Evolutionary conservation across 768 basidiomycete species (phyloP), one percentile per base, ranked within the genome.

Genomic region (Sporobolomyces phaffii): DNA sequence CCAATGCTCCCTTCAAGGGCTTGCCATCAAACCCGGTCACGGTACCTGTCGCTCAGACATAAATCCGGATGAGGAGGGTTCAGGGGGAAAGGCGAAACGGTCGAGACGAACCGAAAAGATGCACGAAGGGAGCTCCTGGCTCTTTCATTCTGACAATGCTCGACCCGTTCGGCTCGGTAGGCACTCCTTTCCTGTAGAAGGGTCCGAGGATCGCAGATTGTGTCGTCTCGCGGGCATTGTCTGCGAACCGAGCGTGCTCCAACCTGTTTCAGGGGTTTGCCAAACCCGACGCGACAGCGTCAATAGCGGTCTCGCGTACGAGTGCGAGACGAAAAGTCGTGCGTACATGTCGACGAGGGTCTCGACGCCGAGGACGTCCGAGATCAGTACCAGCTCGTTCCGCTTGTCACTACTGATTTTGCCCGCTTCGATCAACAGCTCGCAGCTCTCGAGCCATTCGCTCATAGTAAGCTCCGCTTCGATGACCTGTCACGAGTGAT

Each of bases 341-440:
- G 24, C 60, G 17, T 38, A 70, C 65, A 65, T 61, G 59, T 73
- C 74, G 41, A 72, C 67, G n/a, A 75, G 67, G 5, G 64, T 64
- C 57, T 75, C 74, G 43, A 75, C 59, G 24, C 74, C 75, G 26
- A 74, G 62, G 5, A 75, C 66, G 47, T 75, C 75, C 11, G 60
- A 59, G 41, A 73, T 62, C 6, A 75, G 65, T 45, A 75, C 64
- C 67, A 73, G 65, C 63, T 75, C 75, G 64, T 74, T 73, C 3
- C 75, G 62, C 44, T 65, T 63, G 14, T 56, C 59, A 9, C 41
- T 34, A 3, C 70, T 68, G 18, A 74, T 64, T 53, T 74, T 47
- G 33, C 74, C 74, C 9, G 75, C 75, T 34, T 62, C 72, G 38
- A 73, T 60, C 11, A 74, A 28, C 14, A 70, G 62, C 22, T 73